Conservation (phyloP, 2,329 filamentous ascomycete species). For the Trichoderma brevicompactum region DNA sequence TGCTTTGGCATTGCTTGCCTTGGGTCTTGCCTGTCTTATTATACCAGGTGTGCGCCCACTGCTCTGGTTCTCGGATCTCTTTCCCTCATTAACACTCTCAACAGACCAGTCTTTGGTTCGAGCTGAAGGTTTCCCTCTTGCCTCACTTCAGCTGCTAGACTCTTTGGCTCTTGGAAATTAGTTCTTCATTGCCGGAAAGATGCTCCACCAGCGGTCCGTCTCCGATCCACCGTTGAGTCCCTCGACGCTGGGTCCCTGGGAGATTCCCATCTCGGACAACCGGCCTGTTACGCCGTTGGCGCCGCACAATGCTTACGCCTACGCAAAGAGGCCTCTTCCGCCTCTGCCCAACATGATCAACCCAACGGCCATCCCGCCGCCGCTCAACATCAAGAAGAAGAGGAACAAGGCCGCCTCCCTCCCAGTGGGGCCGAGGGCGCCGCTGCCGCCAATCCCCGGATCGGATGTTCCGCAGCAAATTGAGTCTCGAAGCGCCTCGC, state of each 20-base stretch:
- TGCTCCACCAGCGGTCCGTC: constrained; percentile 18
- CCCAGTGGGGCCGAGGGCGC: not conserved
- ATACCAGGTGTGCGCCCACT: constrained; percentile 22
- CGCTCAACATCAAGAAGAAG: constrained; percentile 28
- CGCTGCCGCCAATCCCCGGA: not conserved
- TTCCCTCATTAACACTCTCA: constrained; percentile 18
- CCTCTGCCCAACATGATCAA: constrained; percentile 10
- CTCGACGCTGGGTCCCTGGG: constrained; percentile 1
- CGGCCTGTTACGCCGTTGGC: constrained; percentile 13
- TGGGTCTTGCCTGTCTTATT: constrained; percentile 13
- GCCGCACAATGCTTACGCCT: constrained; percentile 14
- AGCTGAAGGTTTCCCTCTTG: constrained; percentile 15
- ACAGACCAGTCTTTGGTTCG: constrained; percentile 6
- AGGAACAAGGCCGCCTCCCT: constrained; percentile 4
- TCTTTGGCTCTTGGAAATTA: not conserved
- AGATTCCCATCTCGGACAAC: not conserved
- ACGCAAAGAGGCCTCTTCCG: constrained; percentile 17
- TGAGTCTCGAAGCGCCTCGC: constrained; percentile 17
- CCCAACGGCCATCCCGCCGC: constrained; percentile 9
- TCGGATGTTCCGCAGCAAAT: not conserved
- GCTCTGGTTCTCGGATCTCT: constrained; percentile 7
- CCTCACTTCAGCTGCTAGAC: not conserved
- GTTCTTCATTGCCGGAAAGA: constrained; percentile 3
- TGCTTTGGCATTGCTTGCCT: constrained; percentile 18
- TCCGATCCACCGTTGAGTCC: constrained; percentile 19